Base-by-base conservation (phyloP, 1,139 yeast genomes). In the Scheffersomyces titani region DNA sequence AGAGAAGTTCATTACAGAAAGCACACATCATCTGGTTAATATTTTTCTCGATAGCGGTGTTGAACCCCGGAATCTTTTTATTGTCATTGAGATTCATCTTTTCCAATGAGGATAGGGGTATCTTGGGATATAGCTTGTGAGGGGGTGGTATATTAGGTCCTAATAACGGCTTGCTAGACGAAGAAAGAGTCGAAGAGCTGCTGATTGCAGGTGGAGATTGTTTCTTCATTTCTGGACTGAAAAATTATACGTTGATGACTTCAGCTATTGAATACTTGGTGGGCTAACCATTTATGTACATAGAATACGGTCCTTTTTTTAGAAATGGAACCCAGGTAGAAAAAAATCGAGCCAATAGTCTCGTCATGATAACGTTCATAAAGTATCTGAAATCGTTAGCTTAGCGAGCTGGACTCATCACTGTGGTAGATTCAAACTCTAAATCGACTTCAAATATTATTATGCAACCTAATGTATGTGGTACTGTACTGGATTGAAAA, bases 1-100 rank as follows among this genome's bases (percentile, higher is more conserved):
- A 56, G 45, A 74, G 60, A 3, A 58, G 60, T 24, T 70, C 75
- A n/a, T 68, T 63, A 55, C 78, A 74, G 48, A 73, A 69, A 9
- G 75, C 68, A 61, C 78, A 74, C 16, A 9, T 30, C 40, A 30
- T 30, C 13, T 30, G 40, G 16, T 16, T 30, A 30, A 30, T 16
- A 30, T 30, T 30, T 30, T 30, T 30, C 13, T 30, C 40, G 3
- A 30, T 30, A 9, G 9, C 40, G 11, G 16, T 11, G 40, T 30
- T 30, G 40, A 30, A 30, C 3, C 40, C 16, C 9, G 40, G 11
- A 30, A 30, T 30, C 16, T 11, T 30, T 18, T 46, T 46, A 11
- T 20, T 13, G 11, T 46, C 48, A 21, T 46, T 19, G 48, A 46
- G 48, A 18, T 46, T 46, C 48, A 19, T 19, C 4, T 30, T 30